These are phyloP conservation scores for Begonia loranthoides DNA, from an alignment of 306 rosid species.

Conservation along the genomic window DNA sequence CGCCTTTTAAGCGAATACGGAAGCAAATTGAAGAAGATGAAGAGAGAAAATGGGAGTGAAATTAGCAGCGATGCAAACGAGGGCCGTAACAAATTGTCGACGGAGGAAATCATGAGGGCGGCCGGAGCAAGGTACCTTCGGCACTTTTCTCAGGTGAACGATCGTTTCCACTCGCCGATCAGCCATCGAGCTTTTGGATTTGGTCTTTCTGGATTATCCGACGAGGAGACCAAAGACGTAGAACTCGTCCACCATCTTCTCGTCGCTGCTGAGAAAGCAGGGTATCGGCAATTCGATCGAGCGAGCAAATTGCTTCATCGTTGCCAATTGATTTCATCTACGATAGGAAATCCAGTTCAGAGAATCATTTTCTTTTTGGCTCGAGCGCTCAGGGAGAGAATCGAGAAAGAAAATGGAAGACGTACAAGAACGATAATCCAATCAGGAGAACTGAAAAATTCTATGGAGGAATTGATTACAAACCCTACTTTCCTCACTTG, in stretches of 20 bases:
- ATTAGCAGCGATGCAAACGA: neutral
- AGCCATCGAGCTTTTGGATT: conserved; percentile 38
- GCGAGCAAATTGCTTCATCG: conserved; percentile 43
- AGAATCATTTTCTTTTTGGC: conserved; percentile 39
- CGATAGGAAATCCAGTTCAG: conserved; percentile 23
- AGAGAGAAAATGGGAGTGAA: conserved; percentile 9
- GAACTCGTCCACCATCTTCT: conserved; percentile 62
- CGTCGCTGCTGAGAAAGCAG: conserved; percentile 58
- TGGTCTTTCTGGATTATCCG: conserved; percentile 25
- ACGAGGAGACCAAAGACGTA: conserved; percentile 43
- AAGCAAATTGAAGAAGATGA: conserved; percentile 29
- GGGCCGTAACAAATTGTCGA: conserved; percentile 28
- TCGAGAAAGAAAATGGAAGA: conserved; percentile 34
- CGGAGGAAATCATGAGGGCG: conserved; percentile 47
- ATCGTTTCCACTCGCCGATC: conserved; percentile 18
- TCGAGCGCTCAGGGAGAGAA: conserved; percentile 46
- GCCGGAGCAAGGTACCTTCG: conserved; percentile 67
- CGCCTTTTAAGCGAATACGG: conserved; percentile 38
- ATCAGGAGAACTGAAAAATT: conserved; percentile 6
- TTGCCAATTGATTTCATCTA: conserved; percentile 34
- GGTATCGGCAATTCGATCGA: conserved; percentile 41
- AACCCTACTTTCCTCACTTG: conserved; percentile 4
- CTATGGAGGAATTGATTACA: conserved; percentile 7
- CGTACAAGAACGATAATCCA: neutral
- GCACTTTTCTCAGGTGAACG: conserved; percentile 26